Base-by-base conservation (phyloP, 306 rosid genomes). In the Rosa lucieae region DNA sequence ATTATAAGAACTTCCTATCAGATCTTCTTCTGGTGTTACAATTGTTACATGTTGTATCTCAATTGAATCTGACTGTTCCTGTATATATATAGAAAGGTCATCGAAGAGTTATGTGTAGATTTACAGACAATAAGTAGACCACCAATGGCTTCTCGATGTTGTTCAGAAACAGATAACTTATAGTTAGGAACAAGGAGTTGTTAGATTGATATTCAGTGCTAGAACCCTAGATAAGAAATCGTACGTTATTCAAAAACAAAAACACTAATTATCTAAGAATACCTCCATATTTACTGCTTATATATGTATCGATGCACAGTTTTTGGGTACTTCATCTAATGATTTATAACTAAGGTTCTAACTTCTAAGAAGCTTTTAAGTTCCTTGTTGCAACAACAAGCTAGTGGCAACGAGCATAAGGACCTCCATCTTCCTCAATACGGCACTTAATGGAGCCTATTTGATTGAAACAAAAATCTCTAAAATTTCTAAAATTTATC, bases 1-100 rank as follows among this genome's bases (percentile, higher is more conserved):
- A 71, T 63, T 79, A 81, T 29, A 66, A 39, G 53, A 73, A 17
- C 62, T 77, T 55, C 26, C 73, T 78, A 46, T 40, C 32, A 46
- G 18, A 61, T 76, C 18, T 35, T 39, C 51, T 74, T 78, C 49
- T 59, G 70, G 76, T 18, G 21, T 18, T 53, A 53, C 56, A 51
- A 51, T 51, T 51, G n/a, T 67, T 35, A 46, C 13, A 11, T 47
- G 49, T 12, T 59, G 71, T 58, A 9, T 59, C 51, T n/a, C 29
- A 49, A 58, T 13, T 11, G 23, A 39, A 42, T 70, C 21, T 35
- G 12, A 63, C 6, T 32, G 46, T 77, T 15, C 73, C 65, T 66
- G 13, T 7, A 49, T 65, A 10, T 61, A 1, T 43, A 52, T 49
- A 6, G 46, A 29, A 3, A 20, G 23, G 4, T 32, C 46, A 47